phyloP scores from a whole-genome alignment of 2,329 filamentous ascomycete genomes.

The Aspergillus carbonarius region DNA sequence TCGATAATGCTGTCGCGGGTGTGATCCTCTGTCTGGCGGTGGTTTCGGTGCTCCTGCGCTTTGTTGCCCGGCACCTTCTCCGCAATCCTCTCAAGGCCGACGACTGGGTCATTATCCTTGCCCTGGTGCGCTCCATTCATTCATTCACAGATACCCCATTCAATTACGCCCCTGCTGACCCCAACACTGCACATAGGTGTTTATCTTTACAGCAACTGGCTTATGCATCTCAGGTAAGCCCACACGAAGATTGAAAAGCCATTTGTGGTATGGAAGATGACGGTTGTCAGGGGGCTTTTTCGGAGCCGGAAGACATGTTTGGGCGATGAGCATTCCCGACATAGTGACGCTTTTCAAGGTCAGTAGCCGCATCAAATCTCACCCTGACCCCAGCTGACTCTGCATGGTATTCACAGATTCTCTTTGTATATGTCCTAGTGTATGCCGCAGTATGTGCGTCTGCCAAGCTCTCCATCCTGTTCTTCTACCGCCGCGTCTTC shows the following conservation, averaged over 20 bases:
- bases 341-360: constrained; percentile 12
- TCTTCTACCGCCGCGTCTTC: constrained; percentile 26
- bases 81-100: constrained; percentile 12
- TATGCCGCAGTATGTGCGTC: constrained; percentile 15
- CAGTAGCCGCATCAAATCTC: background rate
- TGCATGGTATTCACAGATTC: background rate
- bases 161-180: too few relatives aligned
- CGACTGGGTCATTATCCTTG: constrained; percentile 15
- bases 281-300: constrained; percentile 3
- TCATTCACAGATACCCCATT: background rate
- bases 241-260: background rate
- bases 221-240: constrained; percentile 7
- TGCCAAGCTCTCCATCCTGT: constrained; percentile 21
- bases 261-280: too few relatives aligned
- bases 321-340: constrained; percentile 6
- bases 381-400: background rate
- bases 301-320: constrained; percentile 14
- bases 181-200: background rate
- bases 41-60: constrained; percentile 12
- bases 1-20: constrained; percentile 14
- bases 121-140: constrained; percentile 6
- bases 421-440: constrained; percentile 15
- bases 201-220: constrained; percentile 8
- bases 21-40: constrained; percentile 9
- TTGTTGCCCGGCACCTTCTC: constrained; percentile 7